Evolutionary conservation across 345 rosid species (phyloP), one percentile per base, ranked within the genome.

Genomic region (Capsella bursapastoris): DNA sequence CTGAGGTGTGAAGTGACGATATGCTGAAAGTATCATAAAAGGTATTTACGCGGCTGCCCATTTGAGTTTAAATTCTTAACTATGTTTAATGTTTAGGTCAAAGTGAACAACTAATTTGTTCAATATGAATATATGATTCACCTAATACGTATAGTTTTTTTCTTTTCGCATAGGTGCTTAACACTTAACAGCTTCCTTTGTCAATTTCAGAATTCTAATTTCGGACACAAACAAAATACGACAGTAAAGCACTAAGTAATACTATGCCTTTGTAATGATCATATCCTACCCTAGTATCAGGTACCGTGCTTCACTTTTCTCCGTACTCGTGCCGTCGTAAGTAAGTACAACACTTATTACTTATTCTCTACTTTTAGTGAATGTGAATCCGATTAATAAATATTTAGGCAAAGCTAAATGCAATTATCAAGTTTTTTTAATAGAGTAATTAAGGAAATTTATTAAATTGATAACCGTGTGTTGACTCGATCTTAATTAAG

Each of bases 401-500:
- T 0, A 45, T 13, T 28, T 49, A 8, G 34, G 6, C 11, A 38
- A 43, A 40, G 8, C 10, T 9, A 38, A 2, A 8, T 38, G 12
- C 18, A 8, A 8, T 52, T 44, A 55, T 47, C 14, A 63, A 53
- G 5, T 41, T 61, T 41, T 61, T 13, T 52, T 14, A 9, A 14
- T 6, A 27, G 60, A 34, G 32, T 55, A 57, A 31, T 64, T 77
- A 50, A 57, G 72, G 76, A 71, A 64, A 48, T 31, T 57, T 56
- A 13, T 41, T 65, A 9, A 71, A 58, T 7, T 14, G 76, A 71
- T 63, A 49, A 77, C 72, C 76, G 72, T 57, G 80, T 70, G 49
- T 65, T 77, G 80, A 77, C 76, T 70, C 29, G 25, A 12, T 53
- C 32, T 22, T 22, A 22, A 22, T 22, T 32, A 63, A 63, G 64